A percentile compares a stretch with the other conserved stretches of the same genome.
phyloP scores from a whole-genome alignment of 1,139 yeast genomes.

The Scheffersomyces insectosa region DNA sequence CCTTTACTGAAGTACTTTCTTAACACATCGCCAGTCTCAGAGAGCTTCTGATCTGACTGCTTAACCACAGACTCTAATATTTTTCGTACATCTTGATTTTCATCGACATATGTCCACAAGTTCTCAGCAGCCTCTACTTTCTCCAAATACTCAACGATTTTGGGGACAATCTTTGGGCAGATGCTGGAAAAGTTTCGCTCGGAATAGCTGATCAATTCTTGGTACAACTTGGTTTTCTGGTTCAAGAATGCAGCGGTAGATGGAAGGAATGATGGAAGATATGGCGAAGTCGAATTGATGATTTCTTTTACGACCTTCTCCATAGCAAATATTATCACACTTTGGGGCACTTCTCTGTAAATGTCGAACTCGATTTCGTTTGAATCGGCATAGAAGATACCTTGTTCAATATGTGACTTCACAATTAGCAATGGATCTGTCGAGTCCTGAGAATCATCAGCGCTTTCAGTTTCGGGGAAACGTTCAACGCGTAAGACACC shows the following conservation, averaged over 20 bases:
- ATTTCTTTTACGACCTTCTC: constrained; percentile 54
- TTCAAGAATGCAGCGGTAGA: constrained; percentile 26
- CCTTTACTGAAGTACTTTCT: constrained; percentile 32
- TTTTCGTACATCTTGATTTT: constrained; percentile 12
- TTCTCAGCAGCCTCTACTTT: constrained; percentile 54
- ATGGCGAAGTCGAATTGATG: constrained; percentile 43
- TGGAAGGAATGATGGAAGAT: constrained; percentile 31
- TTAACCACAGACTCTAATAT: constrained; percentile 17
- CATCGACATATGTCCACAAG: constrained; percentile 46
- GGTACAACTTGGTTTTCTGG: constrained; percentile 25
- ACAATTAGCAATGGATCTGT: constrained; percentile 41
- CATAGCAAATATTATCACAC: constrained; percentile 51
- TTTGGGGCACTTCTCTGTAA: constrained; percentile 30
- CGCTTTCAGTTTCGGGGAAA: constrained; percentile 23
- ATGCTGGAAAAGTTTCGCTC: constrained; percentile 46
- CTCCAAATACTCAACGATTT: constrained; percentile 53
- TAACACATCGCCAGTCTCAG: constrained; percentile 17
- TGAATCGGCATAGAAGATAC: constrained; percentile 58
- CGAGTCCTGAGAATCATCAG: constrained; percentile 7
- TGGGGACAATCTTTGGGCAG: constrained; percentile 27
- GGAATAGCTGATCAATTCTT: constrained; percentile 48
- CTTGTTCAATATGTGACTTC: constrained; percentile 80
- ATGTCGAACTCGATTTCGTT: constrained; percentile 57
- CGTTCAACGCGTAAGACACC: constrained; percentile 69
- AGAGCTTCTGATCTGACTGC: constrained; percentile 8